These are phyloP conservation scores for Hypoxylon sp. DNA, from an alignment of 2,329 filamentous ascomycete genomes.

Conservation along the genomic window DNA sequence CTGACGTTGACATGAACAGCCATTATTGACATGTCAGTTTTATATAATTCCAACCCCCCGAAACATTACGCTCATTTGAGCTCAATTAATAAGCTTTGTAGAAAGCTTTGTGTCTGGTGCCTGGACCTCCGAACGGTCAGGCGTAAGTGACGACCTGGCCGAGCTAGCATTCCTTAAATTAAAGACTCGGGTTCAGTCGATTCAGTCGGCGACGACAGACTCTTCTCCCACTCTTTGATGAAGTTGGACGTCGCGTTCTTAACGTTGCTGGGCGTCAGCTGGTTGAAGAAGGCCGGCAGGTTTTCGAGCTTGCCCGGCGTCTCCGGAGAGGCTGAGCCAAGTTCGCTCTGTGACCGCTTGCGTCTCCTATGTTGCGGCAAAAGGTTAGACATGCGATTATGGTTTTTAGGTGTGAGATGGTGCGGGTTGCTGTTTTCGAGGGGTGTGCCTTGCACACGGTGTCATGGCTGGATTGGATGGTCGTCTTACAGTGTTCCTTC, in stretches of 20 bases:
- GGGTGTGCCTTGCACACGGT: conserved; percentile 36
- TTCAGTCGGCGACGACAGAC: conserved; percentile 66
- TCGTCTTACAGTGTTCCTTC: conserved; percentile 58
- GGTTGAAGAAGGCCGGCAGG: conserved; percentile 72
- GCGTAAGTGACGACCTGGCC: too few species aligned
- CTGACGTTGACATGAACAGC: not conserved
- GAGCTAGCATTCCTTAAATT: not conserved
- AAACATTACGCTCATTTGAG: not conserved
- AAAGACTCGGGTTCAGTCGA: conserved; percentile 31
- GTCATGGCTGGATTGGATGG: conserved; percentile 9
- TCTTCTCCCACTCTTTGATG: conserved; percentile 92
- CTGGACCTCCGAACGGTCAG: conserved; percentile 25
- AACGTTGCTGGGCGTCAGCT: conserved; percentile 76
- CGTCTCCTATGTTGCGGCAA: conserved; percentile 41
- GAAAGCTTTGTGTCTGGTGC: conserved; percentile 12
- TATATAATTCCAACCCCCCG: not conserved
- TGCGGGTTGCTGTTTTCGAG: conserved; percentile 25
- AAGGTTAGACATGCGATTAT: conserved; percentile 38
- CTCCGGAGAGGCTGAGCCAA: conserved; percentile 39
- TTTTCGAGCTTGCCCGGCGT: conserved; percentile 59
- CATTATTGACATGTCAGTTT: not conserved
- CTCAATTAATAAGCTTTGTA: not conserved
- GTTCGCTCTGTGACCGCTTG: conserved; percentile 42
- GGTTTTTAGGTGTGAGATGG: not conserved
- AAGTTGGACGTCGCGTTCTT: conserved; percentile 84